Evolutionary conservation across 495 filamentous ascomycete genomes (phyloP).

Genomic region (Saxophila tyrrhenica): DNA sequence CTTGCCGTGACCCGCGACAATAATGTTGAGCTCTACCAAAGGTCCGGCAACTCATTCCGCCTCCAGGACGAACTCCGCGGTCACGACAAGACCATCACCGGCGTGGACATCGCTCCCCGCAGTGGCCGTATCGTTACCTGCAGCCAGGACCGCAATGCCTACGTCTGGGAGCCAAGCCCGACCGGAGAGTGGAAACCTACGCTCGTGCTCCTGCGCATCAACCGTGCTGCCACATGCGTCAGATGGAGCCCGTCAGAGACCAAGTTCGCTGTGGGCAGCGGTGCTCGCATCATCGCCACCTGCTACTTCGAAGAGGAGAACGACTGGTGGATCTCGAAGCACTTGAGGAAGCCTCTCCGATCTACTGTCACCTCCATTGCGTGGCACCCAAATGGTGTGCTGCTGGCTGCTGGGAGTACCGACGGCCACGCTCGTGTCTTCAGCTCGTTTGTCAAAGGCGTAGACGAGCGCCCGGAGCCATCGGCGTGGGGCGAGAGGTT

Average conservation of each 20-base stretch:
- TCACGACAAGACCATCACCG: conserved; percentile 92
- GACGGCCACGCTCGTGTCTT: conserved; percentile 97
- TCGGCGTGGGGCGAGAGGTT: conserved; percentile 88
- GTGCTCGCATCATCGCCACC: conserved; percentile 88
- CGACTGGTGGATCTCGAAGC: conserved; percentile 99
- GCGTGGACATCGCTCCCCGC: conserved; percentile 86
- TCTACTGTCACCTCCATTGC: conserved; percentile 86
- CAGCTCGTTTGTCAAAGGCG: conserved; percentile 89
- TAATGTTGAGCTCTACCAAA: conserved; percentile 77
- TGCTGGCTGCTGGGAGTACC: conserved; percentile 85
- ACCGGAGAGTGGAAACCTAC: conserved; percentile 94
- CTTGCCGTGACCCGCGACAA: conserved; percentile 87
- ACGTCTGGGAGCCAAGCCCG: conserved; percentile 90
- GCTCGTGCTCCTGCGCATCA: conserved; percentile 91
- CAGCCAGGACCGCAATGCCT: conserved; percentile 94
- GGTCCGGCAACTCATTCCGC: conserved; percentile 62
- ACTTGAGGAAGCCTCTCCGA: conserved; percentile 94
- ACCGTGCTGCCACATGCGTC: conserved; percentile 91
- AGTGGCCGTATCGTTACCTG: conserved; percentile 92
- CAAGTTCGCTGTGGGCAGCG: conserved; percentile 95
- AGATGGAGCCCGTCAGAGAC: conserved; percentile 94
- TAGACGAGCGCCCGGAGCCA: conserved; percentile 77
- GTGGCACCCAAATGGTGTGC: conserved; percentile 95
- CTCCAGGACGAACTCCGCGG: conserved; percentile 86
- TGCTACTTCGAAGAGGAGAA: conserved; percentile 99